Evolutionary conservation across 208 protist genomes (phyloP).

Genomic region (Wallacemonas sp.): DNA sequence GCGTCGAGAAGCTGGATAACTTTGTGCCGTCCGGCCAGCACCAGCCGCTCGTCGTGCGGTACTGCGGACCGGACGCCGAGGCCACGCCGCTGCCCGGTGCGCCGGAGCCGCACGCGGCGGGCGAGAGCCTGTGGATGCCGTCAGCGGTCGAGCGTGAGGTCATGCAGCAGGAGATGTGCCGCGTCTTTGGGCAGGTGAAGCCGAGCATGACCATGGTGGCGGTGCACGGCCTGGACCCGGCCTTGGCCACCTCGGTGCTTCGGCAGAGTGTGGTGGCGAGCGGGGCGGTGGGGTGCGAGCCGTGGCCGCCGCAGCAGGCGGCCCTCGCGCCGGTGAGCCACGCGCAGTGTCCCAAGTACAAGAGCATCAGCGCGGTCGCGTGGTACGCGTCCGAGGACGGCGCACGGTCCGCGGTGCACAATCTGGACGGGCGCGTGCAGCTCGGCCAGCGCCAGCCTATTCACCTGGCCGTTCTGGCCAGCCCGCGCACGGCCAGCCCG

Average conservation of each 20-base stretch:
- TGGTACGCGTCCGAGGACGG: conserved; percentile 31
- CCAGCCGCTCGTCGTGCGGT: conserved; percentile 67
- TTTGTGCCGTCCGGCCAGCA: conserved; percentile 83
- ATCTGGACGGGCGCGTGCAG: conserved; percentile 13
- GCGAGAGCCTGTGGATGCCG: conserved; percentile 22
- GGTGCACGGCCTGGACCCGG: conserved; percentile 41
- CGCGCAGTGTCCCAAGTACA: conserved; percentile 17
- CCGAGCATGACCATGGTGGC: conserved; percentile 18
- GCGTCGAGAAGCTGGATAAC: conserved; percentile 80
- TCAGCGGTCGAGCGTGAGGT: conserved; percentile 19
- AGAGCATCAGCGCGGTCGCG: conserved; percentile 47
- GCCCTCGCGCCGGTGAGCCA: conserved; percentile 14
- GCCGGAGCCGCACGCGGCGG: conserved; percentile 15
- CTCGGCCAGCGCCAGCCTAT: conserved; percentile 21
- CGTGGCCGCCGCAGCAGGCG: conserved; percentile 23
- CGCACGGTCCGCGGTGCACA: conserved; percentile 22
- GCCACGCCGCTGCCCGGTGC: conserved; percentile 21
- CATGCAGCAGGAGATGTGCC: conserved; percentile 45
- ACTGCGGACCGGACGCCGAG: conserved; percentile 56
- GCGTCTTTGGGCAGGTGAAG: conserved; percentile 18
- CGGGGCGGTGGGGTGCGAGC: conserved; percentile 33
- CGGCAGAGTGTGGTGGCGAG: conserved; percentile 23
- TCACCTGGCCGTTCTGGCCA: not conserved
- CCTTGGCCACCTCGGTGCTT: conserved; percentile 22
- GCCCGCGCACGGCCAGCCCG: not conserved